Base-by-base conservation (phyloP, 441 rosid species). In the Breynia disticha region DNA sequence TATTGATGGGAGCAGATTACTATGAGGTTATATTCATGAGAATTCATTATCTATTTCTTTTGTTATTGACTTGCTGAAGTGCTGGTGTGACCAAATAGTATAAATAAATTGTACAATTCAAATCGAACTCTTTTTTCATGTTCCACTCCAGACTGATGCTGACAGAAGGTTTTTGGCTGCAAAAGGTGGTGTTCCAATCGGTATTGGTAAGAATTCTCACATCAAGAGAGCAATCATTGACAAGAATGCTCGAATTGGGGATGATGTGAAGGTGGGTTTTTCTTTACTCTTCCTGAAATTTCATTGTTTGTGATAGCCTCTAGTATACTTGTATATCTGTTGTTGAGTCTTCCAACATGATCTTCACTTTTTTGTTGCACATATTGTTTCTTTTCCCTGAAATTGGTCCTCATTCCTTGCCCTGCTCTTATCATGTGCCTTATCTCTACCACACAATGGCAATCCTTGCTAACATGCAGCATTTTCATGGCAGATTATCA, bases 1-100 rank as follows among this genome's bases (percentile, higher is more conserved):
- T 90, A 50, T 61, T 90, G 64, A 90, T 90, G 95, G 97, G 97
- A 57, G 97, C 97, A 54, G 94, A 90, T 61, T 90, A 90, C 67
- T 90, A 90, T 62, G 97, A 90, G 90, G 97, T 82, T 74, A 15
- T 19, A 41, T 49, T 48, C 41, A 11, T 56, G 14, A 11, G 18
- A 18, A 52, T 43, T 59, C 13, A 48, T 21, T 38, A 5, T 8
- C 28, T 53, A 32, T 38, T 14, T 0, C 24, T 28, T 43, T 54
- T n/a, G 32, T 21, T 24, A 11, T 8, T 17, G 49, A 32, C 28
- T 14, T 0, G 38, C 24, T 20, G 44, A 11, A 11, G 44, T 41
- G 44, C 9, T 9, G 13, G 13, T 41, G 44, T 15, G n/a, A 41
- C 44, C 44, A 41, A 41, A 6, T 41, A 41, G 44, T 1, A 11